Percentiles rank a stretch among this genome's conserved stretches.
Conservation (phyloP, 2,329 filamentous ascomycete species). For the Simplicillium sp. region DNA sequence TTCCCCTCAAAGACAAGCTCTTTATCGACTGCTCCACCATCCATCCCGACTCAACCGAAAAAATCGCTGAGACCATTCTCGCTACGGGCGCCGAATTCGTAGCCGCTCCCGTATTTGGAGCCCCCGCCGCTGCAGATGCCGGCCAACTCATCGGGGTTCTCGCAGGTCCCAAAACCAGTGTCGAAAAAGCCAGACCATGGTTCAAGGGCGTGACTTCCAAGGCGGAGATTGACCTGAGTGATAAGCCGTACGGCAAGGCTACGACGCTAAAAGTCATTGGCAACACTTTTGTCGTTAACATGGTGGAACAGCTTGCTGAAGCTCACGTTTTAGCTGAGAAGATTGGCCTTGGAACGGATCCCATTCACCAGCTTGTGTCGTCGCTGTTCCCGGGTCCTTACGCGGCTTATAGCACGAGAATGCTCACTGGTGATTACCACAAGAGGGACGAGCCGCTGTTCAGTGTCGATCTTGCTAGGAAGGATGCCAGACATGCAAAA, state of each 20-base stretch:
- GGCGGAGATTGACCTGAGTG: conserved; percentile 60
- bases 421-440: conserved; percentile 69
- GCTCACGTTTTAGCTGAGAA: conserved; percentile 74
- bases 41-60: conserved; percentile 70
- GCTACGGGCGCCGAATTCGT: conserved; percentile 63
- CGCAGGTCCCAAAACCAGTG: conserved; percentile 51
- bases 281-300: conserved; percentile 78
- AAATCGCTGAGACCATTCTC: conserved; percentile 47
- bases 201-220: conserved; percentile 64
- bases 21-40: conserved; percentile 85
- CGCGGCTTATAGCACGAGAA: conserved; percentile 62
- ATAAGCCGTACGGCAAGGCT: conserved; percentile 59
- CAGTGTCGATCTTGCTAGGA: conserved; percentile 70
- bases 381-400: conserved; percentile 69
- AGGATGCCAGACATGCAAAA: conserved; percentile 70
- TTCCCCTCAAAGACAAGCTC: conserved; percentile 54
- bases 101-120: conserved; percentile 61
- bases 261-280: conserved; percentile 72
- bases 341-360: conserved; percentile 60
- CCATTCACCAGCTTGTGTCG: conserved; percentile 63
- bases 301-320: conserved; percentile 72
- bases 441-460: conserved; percentile 72
- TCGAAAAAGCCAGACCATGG: conserved; percentile 59
- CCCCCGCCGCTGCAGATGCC: conserved; percentile 58
- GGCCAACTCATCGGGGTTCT: conserved; percentile 66